Evolutionary conservation across 2,329 filamentous ascomycete genomes (phyloP).

Genomic region (Drechslerella dactyloides): DNA sequence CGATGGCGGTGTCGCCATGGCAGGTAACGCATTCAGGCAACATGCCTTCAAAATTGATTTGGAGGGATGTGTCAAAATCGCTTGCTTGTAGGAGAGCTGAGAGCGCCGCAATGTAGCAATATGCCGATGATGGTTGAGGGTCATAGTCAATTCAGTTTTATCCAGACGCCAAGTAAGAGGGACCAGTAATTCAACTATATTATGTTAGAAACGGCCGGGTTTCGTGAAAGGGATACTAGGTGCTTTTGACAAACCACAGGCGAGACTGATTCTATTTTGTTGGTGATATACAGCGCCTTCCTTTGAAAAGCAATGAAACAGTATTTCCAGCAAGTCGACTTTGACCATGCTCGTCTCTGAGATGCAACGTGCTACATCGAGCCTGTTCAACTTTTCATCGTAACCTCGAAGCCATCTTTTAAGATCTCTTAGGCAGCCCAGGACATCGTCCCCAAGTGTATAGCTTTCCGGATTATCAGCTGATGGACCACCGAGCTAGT

Average conservation of each 20-base stretch:
- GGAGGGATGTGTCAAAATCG: constrained; percentile 81
- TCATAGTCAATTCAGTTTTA: constrained; percentile 78
- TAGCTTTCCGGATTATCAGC: constrained; percentile 81
- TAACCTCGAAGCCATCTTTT: constrained; percentile 95
- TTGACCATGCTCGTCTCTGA: constrained; percentile 90
- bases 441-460: constrained; percentile 87
- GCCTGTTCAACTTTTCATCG: constrained; percentile 89
- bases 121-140: constrained; percentile 89
- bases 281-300: constrained; percentile 64
- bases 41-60: constrained; percentile 79
- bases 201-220: constrained; percentile 40
- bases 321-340: constrained; percentile 86
- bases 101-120: constrained; percentile 86
- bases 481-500: constrained; percentile 81
- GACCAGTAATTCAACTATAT: constrained; percentile 79
- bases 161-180: constrained; percentile 95
- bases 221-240: neutral
- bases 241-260: constrained; percentile 68
- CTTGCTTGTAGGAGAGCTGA: constrained; percentile 87
- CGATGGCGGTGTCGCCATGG: constrained; percentile 77
- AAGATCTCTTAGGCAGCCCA: constrained; percentile 89
- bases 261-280: constrained; percentile 68
- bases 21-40: constrained; percentile 79
- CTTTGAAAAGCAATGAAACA: constrained; percentile 62
- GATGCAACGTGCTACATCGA: constrained; percentile 92